These are phyloP conservation scores for Magnaporthales sp. DNA, from an alignment of 2,329 filamentous ascomycete species.

Conservation along the genomic window DNA sequence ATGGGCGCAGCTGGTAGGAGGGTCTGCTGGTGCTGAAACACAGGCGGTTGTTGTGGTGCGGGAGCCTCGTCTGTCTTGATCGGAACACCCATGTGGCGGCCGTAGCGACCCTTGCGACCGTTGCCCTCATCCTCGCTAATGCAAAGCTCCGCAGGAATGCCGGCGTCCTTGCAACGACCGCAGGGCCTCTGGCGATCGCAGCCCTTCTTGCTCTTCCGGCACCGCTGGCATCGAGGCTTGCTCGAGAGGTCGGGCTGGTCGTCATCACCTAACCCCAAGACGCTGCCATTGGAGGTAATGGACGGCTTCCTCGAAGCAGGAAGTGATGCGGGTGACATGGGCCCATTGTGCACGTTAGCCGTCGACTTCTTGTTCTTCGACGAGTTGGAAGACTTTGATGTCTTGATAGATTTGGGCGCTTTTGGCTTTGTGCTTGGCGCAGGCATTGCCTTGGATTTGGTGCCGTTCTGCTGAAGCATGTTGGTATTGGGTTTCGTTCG, in stretches of 20 bases:
- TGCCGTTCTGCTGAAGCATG: constrained; percentile 17
- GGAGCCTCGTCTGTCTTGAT: constrained; percentile 47
- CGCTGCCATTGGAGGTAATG: constrained; percentile 45
- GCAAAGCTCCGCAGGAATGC: constrained; percentile 86
- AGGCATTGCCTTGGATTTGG: constrained; percentile 25
- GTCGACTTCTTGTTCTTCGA: constrained; percentile 42
- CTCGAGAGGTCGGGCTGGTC: constrained; percentile 88
- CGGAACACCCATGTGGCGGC: constrained; percentile 61
- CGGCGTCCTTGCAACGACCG: constrained; percentile 90
- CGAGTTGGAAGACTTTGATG: constrained; percentile 41
- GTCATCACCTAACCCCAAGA: constrained; percentile 58
- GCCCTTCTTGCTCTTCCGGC: constrained; percentile 98
- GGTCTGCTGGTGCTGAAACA: constrained; percentile 19
- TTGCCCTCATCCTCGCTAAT: constrained; percentile 98
- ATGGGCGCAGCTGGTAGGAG: constrained; percentile 37
- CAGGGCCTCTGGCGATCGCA: constrained; percentile 95
- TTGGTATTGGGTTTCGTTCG: constrained; percentile 25
- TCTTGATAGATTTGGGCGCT: constrained; percentile 27
- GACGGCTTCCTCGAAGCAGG: constrained; percentile 71
- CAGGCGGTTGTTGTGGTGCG: constrained; percentile 20
- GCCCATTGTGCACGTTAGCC: constrained; percentile 26
- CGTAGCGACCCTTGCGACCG: constrained; percentile 89
- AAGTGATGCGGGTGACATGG: constrained; percentile 58
- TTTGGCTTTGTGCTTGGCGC: constrained; percentile 36
- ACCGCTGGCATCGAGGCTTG: constrained; percentile 95